Conservation (phyloP, 768 basidiomycete genomes). For the Lanmaoa pseudosensibilis region DNA sequence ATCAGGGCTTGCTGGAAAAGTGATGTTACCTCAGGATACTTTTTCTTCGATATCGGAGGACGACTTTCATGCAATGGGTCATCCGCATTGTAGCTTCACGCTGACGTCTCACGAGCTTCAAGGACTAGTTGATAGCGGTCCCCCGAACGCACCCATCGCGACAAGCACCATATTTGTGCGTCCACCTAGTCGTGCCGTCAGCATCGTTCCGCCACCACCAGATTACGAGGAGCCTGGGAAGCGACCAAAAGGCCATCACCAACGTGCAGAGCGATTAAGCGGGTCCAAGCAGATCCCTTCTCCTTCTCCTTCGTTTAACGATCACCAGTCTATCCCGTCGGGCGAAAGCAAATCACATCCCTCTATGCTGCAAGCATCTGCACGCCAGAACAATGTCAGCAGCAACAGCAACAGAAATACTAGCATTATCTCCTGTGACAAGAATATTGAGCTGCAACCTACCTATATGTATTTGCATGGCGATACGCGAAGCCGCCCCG, state of each 20-base stretch:
- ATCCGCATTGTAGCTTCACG: slow-evolving; percentile 5
- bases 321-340: slow-evolving; percentile 5
- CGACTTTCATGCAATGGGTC: slow-evolving; percentile 34
- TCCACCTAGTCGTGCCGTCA: slow-evolving; percentile 32
- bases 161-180: slow-evolving; percentile 14
- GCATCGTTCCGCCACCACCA: slow-evolving; percentile 30
- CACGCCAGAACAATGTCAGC: slow-evolving; percentile 22
- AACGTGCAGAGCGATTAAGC: slow-evolving; percentile 6
- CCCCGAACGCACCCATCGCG: not conserved
- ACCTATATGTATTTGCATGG: slow-evolving; percentile 29
- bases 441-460: slow-evolving; percentile 15
- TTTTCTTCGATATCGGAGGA: slow-evolving; percentile 36
- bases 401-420: slow-evolving; percentile 25
- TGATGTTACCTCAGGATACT: slow-evolving; percentile 19
- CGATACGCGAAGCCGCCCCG: slow-evolving; percentile 3
- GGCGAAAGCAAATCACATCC: slow-evolving; percentile 10
- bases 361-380: slow-evolving; percentile 20
- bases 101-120: slow-evolving; percentile 1
- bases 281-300: slow-evolving; percentile 2
- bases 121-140: not conserved
- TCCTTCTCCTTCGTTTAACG: slow-evolving; percentile 2
- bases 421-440: slow-evolving; percentile 20
- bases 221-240: slow-evolving; percentile 19
- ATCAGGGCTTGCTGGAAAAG: slow-evolving; percentile 3
- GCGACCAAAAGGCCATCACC: slow-evolving; percentile 12